Evolutionary conservation across 1,139 yeast genomes (phyloP), one percentile per base, ranked within the genome.

Genomic region (Suhomyces bribrorum): DNA sequence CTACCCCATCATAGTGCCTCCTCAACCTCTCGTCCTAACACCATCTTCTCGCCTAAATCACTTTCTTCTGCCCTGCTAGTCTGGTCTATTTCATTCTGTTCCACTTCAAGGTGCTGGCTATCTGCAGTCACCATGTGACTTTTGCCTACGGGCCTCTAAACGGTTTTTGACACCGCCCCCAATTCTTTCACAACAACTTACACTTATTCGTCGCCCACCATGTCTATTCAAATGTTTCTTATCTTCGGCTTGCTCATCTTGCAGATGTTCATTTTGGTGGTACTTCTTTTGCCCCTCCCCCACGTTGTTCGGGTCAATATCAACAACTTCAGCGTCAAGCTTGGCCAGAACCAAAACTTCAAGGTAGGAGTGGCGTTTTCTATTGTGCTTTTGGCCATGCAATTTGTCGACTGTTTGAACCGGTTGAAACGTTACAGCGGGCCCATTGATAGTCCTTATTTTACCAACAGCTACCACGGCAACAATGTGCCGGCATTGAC

Each of bases 261-360:
- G 15, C 83, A 83, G 57, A 80, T 83, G 86, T 60, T 60, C 1
- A 49, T 69, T 9, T 62, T 83, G 36, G 63, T 79, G 24, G 40
- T 79, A 2, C 57, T 83, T 37, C 79, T 83, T 13, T 59, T 81
- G 48, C 90, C 90, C 25, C 62, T 83, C 45, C 89, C 89, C 7
- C 71, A 69, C 40, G 57, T 60, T n/a, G 45, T 83, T 4, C 73
- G 87, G 44, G 63, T 65, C 38, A 62, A 62, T 15, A 57, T 79
- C 14, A 73, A 77, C 32, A 56, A 60, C n/a, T 27, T 64, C 1
- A 69, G 71, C 37, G 62, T 66, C 36, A 44, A 46, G 29, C 45
- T 47, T 36, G 53, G 64, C 53, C 62, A 61, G 32, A 69, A 67
- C 36, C 64, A 64, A 29, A 77, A 81, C 54, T 65, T 71, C 46